Evolutionary conservation across 805 yeast species (phyloP).

Genomic region (Saccharomycopsis babjevae): DNA sequence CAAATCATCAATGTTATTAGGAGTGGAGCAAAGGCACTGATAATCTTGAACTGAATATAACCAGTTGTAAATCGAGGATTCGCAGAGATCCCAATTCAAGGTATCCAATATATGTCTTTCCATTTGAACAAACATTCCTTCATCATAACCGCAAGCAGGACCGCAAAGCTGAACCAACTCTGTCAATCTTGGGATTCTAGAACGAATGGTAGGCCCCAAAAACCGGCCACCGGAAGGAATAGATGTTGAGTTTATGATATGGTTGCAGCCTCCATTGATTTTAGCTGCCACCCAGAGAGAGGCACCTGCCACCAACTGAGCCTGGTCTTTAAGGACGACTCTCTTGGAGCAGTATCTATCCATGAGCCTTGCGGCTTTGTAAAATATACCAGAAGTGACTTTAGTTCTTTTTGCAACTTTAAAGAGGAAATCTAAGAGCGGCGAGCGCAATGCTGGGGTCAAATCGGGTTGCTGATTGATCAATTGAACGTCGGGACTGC

Average conservation of each 20-base stretch:
- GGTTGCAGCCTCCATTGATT: slow-evolving; percentile 65
- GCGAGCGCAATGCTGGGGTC: slow-evolving; percentile 59
- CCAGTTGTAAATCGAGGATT: slow-evolving; percentile 38
- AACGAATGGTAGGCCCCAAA: slow-evolving; percentile 62
- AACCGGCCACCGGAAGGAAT: slow-evolving; percentile 50
- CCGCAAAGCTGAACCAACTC: slow-evolving; percentile 70
- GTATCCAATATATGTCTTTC: slow-evolving; percentile 66
- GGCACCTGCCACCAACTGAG: slow-evolving; percentile 83
- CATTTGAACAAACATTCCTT: slow-evolving; percentile 63
- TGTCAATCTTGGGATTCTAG: slow-evolving; percentile 60
- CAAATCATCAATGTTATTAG: slow-evolving; percentile 21
- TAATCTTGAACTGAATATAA: slow-evolving; percentile 36
- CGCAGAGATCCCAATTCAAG: slow-evolving; percentile 59
- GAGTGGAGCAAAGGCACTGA: slow-evolving; percentile 42
- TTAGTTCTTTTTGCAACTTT: slow-evolving; percentile 58
- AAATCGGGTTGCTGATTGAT: slow-evolving; percentile 86
- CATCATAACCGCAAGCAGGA: slow-evolving; percentile 47
- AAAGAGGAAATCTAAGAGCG: slow-evolving; percentile 68
- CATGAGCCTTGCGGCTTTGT: slow-evolving; percentile 63
- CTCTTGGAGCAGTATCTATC: slow-evolving; percentile 89
- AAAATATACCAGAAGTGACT: slow-evolving; percentile 56
- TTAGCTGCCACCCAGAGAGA: slow-evolving; percentile 91
- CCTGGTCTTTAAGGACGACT: slow-evolving; percentile 74
- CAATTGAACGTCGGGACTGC: slow-evolving; percentile 48
- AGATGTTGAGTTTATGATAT: slow-evolving; percentile 42